Evolutionary conservation across 2,329 filamentous ascomycete species (phyloP), one percentile per base, ranked within the genome.

Genomic region (Monilinia fructicola): DNA sequence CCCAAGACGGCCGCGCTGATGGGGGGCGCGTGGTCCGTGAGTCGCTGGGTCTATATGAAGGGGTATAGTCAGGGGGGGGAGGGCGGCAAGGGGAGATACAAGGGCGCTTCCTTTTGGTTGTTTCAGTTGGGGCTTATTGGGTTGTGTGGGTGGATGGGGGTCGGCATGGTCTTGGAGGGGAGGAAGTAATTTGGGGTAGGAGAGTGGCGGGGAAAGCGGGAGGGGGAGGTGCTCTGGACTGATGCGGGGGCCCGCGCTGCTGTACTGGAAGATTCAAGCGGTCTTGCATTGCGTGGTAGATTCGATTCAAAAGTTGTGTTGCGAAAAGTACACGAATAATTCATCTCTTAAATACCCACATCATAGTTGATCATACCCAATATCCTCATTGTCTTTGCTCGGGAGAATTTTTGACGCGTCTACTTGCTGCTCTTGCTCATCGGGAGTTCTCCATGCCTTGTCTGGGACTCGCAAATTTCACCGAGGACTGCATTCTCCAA

Each of bases 1-100:
- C 88, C 87, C 2, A 67, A 81, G 7, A 76, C 78, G 26, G 79
- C 83, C 40, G 83, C 84, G 23, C 73, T 71, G 12, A 72, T 86
- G 38, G 86, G 86, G 21, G 79, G 74, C 18, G 74, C 74, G 40
- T 90, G 86, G 86, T 76, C 80, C 12, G n/a, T 82, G 1, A 79
- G 77, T 28, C 82, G 88, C 53, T 71, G 83, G 35, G 2, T 83
- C 60, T 90, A 88, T 71, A 81, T 84, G 66, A 67, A 78, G 16
- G 87, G 86, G 42, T 90, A 75, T 67, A 71, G 67, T 38, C 48
- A 58, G 31, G 68, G 65, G 11, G 68, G 44, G 5, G 68, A 68
- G 21, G 71, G 64, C 11, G 72, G 70, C n/a, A 74, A 72, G 71
- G 75, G 71, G 2, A 66, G 74, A 44, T 75, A 74, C 56, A 67